A percentile compares a stretch with the other conserved stretches of the same genome.
Conservation (phyloP, 2,329 filamentous ascomycete species). For the Microcyclospora tardicrescens region DNA sequence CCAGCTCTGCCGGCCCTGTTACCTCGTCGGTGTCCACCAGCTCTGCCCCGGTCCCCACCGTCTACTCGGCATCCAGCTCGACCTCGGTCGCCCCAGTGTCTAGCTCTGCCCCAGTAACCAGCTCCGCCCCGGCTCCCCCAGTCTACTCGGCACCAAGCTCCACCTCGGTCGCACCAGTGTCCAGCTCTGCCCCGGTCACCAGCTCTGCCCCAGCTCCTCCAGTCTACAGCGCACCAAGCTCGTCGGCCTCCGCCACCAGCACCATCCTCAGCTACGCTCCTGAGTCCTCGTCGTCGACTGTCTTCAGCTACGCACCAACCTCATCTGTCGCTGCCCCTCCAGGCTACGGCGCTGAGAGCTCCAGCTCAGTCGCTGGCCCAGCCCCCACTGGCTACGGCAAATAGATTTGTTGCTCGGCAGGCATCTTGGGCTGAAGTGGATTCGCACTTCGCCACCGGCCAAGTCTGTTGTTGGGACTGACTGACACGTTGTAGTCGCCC, state of each 20-base stretch:
- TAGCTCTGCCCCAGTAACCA: constrained; percentile 10
- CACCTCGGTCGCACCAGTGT: constrained; percentile 1
- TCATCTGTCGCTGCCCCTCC: constrained; percentile 15
- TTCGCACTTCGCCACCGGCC: too few relatives aligned
- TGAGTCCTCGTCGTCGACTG: constrained; percentile 2
- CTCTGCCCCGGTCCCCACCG: constrained; percentile 1
- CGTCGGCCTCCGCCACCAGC: background rate
- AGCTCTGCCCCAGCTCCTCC: constrained; percentile 14
- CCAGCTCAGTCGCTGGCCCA: constrained; percentile 14
- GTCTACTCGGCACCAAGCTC: constrained; percentile 1
- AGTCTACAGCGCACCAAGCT: constrained; percentile 19
- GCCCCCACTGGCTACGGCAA: background rate
- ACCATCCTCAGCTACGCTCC: constrained; percentile 3
- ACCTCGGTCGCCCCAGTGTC: background rate
- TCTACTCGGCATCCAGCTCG: background rate
- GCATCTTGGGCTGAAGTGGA: too few relatives aligned
- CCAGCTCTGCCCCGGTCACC: constrained; percentile 4
- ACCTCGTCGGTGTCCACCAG: background rate
- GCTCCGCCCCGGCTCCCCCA: constrained; percentile 3
- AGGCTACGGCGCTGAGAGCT: constrained; percentile 22
- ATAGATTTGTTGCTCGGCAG: background rate
- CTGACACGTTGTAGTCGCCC: too few relatives aligned
- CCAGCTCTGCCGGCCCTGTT: background rate
- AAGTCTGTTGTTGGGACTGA: too few relatives aligned
- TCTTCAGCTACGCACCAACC: constrained; percentile 2